phyloP scores from a whole-genome alignment of 108 stramenopile genomes.

The Cylindrotheca fusiformis region DNA sequence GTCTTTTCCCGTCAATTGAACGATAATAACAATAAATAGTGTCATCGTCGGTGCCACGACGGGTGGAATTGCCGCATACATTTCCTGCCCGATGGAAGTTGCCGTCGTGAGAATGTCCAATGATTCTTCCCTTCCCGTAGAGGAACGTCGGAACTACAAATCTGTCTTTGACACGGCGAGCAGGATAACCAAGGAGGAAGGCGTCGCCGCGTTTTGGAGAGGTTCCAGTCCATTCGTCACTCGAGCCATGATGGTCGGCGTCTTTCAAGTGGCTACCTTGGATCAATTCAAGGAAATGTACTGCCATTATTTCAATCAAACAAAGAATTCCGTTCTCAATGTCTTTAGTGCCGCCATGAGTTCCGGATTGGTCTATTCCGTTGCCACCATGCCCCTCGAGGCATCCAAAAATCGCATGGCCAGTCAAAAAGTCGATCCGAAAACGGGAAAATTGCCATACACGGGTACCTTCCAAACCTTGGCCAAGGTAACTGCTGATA shows the following conservation, averaged over 20 bases:
- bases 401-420: slow-evolving; percentile 95
- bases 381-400: slow-evolving; percentile 95
- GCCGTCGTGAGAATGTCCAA: slow-evolving; percentile 92
- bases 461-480: slow-evolving; percentile 83
- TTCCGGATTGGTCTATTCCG: slow-evolving; percentile 86
- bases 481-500: slow-evolving; percentile 54
- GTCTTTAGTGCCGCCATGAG: slow-evolving; percentile 93
- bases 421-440: slow-evolving; percentile 71
- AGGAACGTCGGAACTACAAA: slow-evolving; percentile 84
- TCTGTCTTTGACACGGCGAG: slow-evolving; percentile 69
- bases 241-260: slow-evolving; percentile 91
- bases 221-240: slow-evolving; percentile 86
- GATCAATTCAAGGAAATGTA: slow-evolving; percentile 93
- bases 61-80: slow-evolving; percentile 87
- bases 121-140: slow-evolving; percentile 76
- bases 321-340: slow-evolving; percentile 79
- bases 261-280: slow-evolving; percentile 91
- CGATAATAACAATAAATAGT: slow-evolving; percentile 34
- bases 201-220: slow-evolving; percentile 86
- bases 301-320: slow-evolving; percentile 51
- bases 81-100: slow-evolving; percentile 94
- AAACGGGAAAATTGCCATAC: slow-evolving; percentile 82
- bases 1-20: no score
- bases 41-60: slow-evolving; percentile 78
- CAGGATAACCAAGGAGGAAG: slow-evolving; percentile 83